Evolutionary conservation across 805 yeast species (phyloP), one percentile per base, ranked within the genome.

Genomic region (Candida anglica): DNA sequence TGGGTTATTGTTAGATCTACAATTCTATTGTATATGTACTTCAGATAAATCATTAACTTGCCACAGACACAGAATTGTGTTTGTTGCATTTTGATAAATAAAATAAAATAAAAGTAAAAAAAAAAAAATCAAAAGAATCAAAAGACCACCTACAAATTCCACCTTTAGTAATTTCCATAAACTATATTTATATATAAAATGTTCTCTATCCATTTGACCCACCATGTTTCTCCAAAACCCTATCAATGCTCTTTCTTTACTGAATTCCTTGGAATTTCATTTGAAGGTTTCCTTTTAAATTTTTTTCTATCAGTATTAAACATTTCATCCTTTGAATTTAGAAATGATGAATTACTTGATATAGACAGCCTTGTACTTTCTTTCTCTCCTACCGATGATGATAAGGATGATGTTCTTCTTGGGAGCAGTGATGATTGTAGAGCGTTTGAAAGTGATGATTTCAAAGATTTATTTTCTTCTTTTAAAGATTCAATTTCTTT

Each of bases 401-500:
- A 21, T n/a, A 30, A 6, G 9, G 32, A 30, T 5, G 32, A 19
- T 4, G 19, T 20, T 13, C 27, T 19, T 30, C 32, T 30, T 4
- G 19, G 11, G 6, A 17, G 14, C 32, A 30, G 32, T 15, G 32
- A 30, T 5, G 30, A 27, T 16, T 27, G 30, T 8, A 27, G 16
- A 6, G 32, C 32, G 15, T 14, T 22, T 5, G 32, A 30, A 6
- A 30, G 20, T 13, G 32, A 31, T 9, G 42, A 15, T 45, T 54
- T 63, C 30, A 75, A 54, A 7, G 47, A 40, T 26, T 62, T 62
- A 43, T 73, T 76, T 44, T 79, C 86, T 13, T 73, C 75, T 42
- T 71, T 73, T 40, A 81, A 53, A 5, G 43, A 38, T 17, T 63
- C 64, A 22, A 82, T 79, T 49, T 81, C 86, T 34, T 73, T 70